Conservation (phyloP, 163 green algal species). For the Chlorella variabilis region DNA sequence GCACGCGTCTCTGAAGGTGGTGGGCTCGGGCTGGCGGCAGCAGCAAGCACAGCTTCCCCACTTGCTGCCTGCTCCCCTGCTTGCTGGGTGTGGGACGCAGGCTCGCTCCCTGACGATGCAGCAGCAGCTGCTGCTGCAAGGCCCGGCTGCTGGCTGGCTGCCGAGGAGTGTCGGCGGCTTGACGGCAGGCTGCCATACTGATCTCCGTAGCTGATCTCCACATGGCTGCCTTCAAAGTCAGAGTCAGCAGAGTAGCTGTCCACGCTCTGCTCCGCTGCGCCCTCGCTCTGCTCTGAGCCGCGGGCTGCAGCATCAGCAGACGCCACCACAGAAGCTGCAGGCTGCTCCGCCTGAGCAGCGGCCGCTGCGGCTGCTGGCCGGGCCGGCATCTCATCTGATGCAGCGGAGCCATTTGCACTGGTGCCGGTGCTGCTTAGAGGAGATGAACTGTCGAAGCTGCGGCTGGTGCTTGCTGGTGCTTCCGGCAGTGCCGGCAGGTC, state of each 20-base stretch:
- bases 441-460: no score
- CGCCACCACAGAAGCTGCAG: background rate
- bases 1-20: background rate
- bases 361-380: no score
- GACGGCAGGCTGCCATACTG: slow-evolving; percentile 4
- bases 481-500: no score
- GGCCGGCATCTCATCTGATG: no score
- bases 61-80: no score
- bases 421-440: no score
- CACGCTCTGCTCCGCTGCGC: background rate
- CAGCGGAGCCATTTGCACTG: no score
- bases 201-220: slow-evolving; percentile 26
- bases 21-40: no score
- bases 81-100: no score
- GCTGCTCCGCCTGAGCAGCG: background rate
- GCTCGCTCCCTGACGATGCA: background rate
- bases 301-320: no score
- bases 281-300: background rate
- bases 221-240: slow-evolving; percentile 12
- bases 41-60: no score
- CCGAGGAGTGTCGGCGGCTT: background rate
- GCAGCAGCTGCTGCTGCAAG: background rate
- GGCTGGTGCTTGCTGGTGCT: no score
- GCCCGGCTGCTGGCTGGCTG: background rate
- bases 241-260: background rate